phyloP scores from a whole-genome alignment of 495 filamentous ascomycete species.

The Pseudotulostoma volvatum region DNA sequence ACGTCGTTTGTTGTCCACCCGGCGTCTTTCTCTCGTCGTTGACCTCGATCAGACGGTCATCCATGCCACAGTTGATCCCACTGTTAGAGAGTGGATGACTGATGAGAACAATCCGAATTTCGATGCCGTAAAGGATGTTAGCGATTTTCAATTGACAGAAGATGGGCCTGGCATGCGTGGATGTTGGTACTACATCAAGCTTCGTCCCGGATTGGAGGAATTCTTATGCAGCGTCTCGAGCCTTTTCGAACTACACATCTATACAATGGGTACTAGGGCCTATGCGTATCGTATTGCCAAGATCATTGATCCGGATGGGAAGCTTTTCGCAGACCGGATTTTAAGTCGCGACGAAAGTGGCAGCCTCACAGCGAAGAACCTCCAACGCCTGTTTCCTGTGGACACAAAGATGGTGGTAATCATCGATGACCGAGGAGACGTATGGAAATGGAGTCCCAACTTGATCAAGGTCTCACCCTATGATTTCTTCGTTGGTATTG shows the following conservation, averaged over 20 bases:
- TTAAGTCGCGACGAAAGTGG: conserved; percentile 94
- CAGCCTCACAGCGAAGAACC: conserved; percentile 72
- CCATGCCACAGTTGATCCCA: conserved; percentile 93
- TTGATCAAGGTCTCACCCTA: conserved; percentile 89
- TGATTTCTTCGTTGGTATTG: conserved; percentile 95
- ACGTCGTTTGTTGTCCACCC: conserved; percentile 54
- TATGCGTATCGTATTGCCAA: conserved; percentile 85
- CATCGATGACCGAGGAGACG: conserved; percentile 92
- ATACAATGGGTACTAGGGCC: conserved; percentile 94
- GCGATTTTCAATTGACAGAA: conserved; percentile 69
- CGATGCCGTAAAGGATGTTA: conserved; percentile 74
- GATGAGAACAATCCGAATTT: conserved; percentile 83
- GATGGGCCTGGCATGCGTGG: conserved; percentile 59
- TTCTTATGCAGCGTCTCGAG: conserved; percentile 68
- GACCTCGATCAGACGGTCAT: conserved; percentile 98
- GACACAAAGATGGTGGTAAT: conserved; percentile 99
- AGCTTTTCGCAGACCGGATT: conserved; percentile 84
- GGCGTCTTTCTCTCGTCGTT: conserved; percentile 84
- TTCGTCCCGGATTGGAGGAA: conserved; percentile 74
- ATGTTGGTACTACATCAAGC: conserved; percentile 95
- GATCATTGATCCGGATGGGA: conserved; percentile 80
- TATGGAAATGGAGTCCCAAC: conserved; percentile 92
- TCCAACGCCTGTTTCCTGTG: conserved; percentile 84
- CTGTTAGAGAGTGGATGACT: conserved; percentile 84
- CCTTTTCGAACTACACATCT: conserved; percentile 90